Evolutionary conservation across 2,329 filamentous ascomycete species (phyloP).

Genomic region (Fusarium torulosum): DNA sequence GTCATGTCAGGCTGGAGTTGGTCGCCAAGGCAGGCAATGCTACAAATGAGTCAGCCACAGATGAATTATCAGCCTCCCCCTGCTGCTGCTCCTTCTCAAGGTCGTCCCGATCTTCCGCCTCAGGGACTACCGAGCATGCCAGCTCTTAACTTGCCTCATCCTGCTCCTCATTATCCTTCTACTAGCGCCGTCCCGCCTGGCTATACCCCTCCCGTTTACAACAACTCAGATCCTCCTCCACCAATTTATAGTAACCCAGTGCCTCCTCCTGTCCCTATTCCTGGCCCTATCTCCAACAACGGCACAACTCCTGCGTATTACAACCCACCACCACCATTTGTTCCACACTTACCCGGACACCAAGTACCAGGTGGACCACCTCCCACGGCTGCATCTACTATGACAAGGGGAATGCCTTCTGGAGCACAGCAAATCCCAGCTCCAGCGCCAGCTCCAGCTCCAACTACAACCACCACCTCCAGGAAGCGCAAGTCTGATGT

Average conservation of each 20-base stretch:
- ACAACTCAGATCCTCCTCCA: not conserved
- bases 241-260: constrained; percentile 4
- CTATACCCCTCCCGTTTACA: not conserved
- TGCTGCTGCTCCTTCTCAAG: no score
- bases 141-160: constrained; percentile 15
- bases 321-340: constrained; percentile 27
- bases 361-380: not conserved
- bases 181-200: not conserved
- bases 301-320: constrained; percentile 13
- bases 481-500: constrained; percentile 46
- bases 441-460: not conserved
- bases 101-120: not conserved
- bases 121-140: constrained; percentile 21
- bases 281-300: not conserved
- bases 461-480: constrained; percentile 11
- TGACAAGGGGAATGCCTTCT: not conserved
- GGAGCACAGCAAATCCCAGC: constrained; percentile 1
- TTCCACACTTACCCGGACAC: constrained; percentile 10
- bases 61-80: constrained; percentile 3
- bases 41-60: constrained; percentile 22
- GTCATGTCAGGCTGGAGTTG: constrained; percentile 37
- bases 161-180: constrained; percentile 3
- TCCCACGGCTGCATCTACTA: no score
- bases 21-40: constrained; percentile 38
- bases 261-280: constrained; percentile 1